Conservation (phyloP, 768 basidiomycete genomes). For the Coprinopsis marcescibilis region DNA sequence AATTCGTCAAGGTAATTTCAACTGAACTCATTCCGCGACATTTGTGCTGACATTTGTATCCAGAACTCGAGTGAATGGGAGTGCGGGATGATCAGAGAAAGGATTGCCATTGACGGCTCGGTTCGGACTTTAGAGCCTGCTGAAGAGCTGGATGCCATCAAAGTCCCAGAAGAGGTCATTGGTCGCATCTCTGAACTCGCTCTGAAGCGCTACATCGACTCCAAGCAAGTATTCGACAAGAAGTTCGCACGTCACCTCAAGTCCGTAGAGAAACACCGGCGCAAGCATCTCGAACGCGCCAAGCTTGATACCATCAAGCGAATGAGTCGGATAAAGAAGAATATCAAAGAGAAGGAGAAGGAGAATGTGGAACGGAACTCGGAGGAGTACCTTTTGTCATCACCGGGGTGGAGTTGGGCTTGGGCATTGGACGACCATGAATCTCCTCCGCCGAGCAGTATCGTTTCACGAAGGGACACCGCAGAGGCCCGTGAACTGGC, state of each 20-base stretch:
- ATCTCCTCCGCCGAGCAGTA: constrained; percentile 85
- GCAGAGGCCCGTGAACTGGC: constrained; percentile 70
- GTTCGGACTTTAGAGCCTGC: constrained; percentile 77
- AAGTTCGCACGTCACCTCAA: constrained; percentile 57
- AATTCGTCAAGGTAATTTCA: constrained; percentile 36
- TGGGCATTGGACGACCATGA: constrained; percentile 82
- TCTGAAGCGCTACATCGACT: constrained; percentile 70
- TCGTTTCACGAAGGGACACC: constrained; percentile 86
- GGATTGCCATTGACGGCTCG: constrained; percentile 78
- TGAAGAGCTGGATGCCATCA: constrained; percentile 57
- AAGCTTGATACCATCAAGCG: constrained; percentile 55
- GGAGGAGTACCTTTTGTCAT: constrained; percentile 33
- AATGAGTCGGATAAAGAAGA: constrained; percentile 43
- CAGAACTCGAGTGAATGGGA: constrained; percentile 34
- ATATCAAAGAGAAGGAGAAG: constrained; percentile 20
- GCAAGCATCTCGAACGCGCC: constrained; percentile 57
- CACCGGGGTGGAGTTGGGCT: constrained; percentile 68
- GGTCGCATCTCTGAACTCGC: constrained; percentile 73
- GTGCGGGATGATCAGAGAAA: constrained; percentile 83
- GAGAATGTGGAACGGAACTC: constrained; percentile 9
- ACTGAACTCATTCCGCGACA: not conserved
- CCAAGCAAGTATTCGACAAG: constrained; percentile 52
- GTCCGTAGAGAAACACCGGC: constrained; percentile 61
- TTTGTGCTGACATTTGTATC: not conserved
- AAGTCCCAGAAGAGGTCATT: constrained; percentile 57